A percentile compares a stretch with the other conserved stretches of the same genome.
These are phyloP conservation scores for Metschnikowia cubensis DNA, from an alignment of 805 yeast genomes.

Conservation along the genomic window DNA sequence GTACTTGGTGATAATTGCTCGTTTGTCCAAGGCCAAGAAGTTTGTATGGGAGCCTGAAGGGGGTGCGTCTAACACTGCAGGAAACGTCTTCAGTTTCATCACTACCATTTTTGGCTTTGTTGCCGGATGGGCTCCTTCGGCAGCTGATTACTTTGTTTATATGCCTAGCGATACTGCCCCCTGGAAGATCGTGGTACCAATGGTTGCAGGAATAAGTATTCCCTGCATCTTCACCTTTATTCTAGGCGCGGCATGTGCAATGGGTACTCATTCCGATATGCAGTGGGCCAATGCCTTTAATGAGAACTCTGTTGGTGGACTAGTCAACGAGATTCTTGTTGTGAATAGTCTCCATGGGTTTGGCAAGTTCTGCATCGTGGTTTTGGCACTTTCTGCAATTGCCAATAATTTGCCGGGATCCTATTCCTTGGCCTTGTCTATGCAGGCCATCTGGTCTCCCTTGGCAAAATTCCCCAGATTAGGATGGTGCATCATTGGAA, in stretches of 20 bases:
- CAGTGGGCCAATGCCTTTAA: constrained; percentile 29
- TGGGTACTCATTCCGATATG: constrained; percentile 22
- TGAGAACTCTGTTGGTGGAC: constrained; percentile 31
- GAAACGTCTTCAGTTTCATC: constrained; percentile 27
- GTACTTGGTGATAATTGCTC: constrained; percentile 27
- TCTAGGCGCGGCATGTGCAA: constrained; percentile 32
- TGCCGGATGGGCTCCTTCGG: constrained; percentile 32
- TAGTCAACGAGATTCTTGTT: constrained; percentile 28
- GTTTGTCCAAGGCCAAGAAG: constrained; percentile 23
- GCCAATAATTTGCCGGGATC: constrained; percentile 34
- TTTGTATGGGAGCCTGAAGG: constrained; percentile 20
- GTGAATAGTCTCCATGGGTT: constrained; percentile 28
- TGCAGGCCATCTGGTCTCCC: constrained; percentile 30
- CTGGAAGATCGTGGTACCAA: constrained; percentile 25
- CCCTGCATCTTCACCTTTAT: constrained; percentile 28
- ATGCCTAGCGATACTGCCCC: constrained; percentile 26
- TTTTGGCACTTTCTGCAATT: constrained; percentile 29
- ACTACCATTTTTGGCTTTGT: constrained; percentile 30
- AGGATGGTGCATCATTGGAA: constrained; percentile 33
- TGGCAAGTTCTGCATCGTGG: constrained; percentile 29
- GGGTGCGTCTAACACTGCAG: constrained; percentile 18
- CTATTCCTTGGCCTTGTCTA: constrained; percentile 28
- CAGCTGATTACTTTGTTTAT: constrained; percentile 34
- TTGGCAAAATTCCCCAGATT: constrained; percentile 30
- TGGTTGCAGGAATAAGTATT: constrained; percentile 26